Base-by-base conservation (phyloP, 345 rosid species). In the Lepidium sativum region DNA sequence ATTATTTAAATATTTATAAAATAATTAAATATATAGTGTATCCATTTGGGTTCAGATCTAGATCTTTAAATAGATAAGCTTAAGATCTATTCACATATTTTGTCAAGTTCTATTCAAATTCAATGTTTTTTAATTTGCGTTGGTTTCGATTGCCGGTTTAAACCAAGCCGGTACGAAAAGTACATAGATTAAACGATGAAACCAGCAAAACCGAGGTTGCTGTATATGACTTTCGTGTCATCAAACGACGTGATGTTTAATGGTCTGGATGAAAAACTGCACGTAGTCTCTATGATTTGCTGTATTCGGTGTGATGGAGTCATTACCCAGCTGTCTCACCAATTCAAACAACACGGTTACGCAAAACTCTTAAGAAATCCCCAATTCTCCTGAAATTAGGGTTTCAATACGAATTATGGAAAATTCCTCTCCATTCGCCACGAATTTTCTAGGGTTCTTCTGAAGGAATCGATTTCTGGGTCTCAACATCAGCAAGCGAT, bases 301-400 rank as follows among this genome's bases (percentile, higher is more conserved):
- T 34, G 34, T 2, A 1, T 1, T 21, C 38, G 43, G 47, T 41
- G 47, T 9, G 43, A 3, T 10, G 21, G 54, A 5, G 5, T 5
- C 0, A 25, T 25, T 4, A 25, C 5, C 25, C 63, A 54, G 62
- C 56, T 60, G 45, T 55, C 9, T 41, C 49, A 61, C 29, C 41
- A 25, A 70, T 34, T 52, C 69, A 70, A 54, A 63, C 29, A 47
- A 63, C 57, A 53, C 69, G 68, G 55, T 18, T 10, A 25, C 37
- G 32, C 32, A 12, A 70, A 54, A 23, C 13, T 38, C 9, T 32
- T 27, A 63, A 9, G 47, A 70, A 63, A 63, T 38, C 58, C 75
- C 75, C 75, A 54, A 63, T 38, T 54, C 63, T 38, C 29, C 1
- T 7, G 9, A 55, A 71, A 70, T 45, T 63, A 71, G 75, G 69